Conservation (phyloP, 306 rosid species). For the Psophocarpus tetragonolobus region DNA sequence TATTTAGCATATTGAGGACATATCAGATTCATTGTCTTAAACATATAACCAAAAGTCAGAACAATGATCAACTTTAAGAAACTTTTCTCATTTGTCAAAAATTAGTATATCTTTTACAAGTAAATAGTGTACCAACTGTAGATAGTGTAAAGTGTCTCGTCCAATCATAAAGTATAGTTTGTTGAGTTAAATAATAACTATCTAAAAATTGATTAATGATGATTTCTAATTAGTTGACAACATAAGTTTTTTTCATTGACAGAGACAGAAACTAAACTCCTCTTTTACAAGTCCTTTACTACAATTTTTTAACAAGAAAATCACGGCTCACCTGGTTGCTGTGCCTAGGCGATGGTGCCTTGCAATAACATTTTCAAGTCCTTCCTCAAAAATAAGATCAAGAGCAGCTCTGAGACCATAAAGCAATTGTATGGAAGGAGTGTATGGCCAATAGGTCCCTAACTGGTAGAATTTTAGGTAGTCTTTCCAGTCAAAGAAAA, state of each 20-base stretch:
- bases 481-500: slow-evolving; percentile 97
- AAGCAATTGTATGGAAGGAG: slow-evolving; percentile 90
- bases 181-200: background rate
- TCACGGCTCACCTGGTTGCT: slow-evolving; percentile 73
- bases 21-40: slow-evolving; percentile 13
- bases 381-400: slow-evolving; percentile 95
- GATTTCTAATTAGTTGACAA: background rate
- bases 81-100: slow-evolving; percentile 14
- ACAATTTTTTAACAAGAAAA: slow-evolving; percentile 11
- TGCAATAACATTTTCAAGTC: slow-evolving; percentile 83
- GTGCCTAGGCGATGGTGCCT: slow-evolving; percentile 87
- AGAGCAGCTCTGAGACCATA: slow-evolving; percentile 91
- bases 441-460: slow-evolving; percentile 98
- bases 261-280: background rate
- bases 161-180: background rate
- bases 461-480: slow-evolving; percentile 88
- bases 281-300: slow-evolving; percentile 1
- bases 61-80: background rate
- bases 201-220: background rate
- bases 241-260: background rate
- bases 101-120: background rate
- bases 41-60: slow-evolving; percentile 5
- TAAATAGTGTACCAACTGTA: background rate
- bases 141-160: background rate
- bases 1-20: slow-evolving; percentile 19